A percentile compares a stretch with the other conserved stretches of the same genome.
These are phyloP conservation scores for Parmales sp. DNA, from an alignment of 108 stramenopile species.

Conservation along the genomic window DNA sequence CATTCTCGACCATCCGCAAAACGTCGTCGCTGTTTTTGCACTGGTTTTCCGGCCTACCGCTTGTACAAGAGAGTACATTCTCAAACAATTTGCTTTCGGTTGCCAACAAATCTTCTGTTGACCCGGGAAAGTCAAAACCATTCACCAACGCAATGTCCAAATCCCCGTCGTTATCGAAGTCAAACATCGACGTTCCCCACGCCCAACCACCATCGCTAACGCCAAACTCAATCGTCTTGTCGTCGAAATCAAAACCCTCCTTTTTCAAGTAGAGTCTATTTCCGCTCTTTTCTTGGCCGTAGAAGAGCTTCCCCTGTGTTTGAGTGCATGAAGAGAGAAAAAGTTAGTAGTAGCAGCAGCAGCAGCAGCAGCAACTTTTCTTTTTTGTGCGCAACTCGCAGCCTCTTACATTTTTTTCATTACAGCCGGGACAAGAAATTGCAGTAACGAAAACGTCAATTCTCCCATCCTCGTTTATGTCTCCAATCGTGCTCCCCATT, in stretches of 20 bases:
- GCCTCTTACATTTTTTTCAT: too few species aligned
- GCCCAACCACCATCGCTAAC: neutral
- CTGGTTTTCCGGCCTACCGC: constrained; percentile 1
- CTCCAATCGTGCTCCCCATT: neutral
- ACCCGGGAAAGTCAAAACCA: constrained; percentile 7
- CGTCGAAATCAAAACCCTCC: neutral
- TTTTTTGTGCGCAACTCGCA: too few species aligned
- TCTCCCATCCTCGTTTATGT: neutral
- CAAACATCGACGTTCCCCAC: constrained; percentile 3
- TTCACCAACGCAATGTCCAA: constrained; percentile 7
- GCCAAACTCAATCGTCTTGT: neutral
- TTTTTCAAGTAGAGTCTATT: neutral
- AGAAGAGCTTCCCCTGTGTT: constrained; percentile 5
- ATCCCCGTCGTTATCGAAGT: constrained; percentile 1
- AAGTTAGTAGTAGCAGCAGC: too few species aligned
- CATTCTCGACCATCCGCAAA: constrained; percentile 1
- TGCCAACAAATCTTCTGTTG: neutral
- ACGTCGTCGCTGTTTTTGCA: neutral
- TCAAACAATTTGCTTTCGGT: constrained; percentile 7
- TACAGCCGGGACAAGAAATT: constrained; percentile 1
- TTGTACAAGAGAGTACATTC: neutral
- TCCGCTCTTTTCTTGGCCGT: constrained; percentile 2
- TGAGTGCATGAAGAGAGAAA: too few species aligned
- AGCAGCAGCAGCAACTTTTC: too few species aligned
- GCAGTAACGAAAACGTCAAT: neutral